Evolutionary conservation across 2,329 filamentous ascomycete genomes (phyloP), one percentile per base, ranked within the genome.

Genomic region (Ascochyta fabae): DNA sequence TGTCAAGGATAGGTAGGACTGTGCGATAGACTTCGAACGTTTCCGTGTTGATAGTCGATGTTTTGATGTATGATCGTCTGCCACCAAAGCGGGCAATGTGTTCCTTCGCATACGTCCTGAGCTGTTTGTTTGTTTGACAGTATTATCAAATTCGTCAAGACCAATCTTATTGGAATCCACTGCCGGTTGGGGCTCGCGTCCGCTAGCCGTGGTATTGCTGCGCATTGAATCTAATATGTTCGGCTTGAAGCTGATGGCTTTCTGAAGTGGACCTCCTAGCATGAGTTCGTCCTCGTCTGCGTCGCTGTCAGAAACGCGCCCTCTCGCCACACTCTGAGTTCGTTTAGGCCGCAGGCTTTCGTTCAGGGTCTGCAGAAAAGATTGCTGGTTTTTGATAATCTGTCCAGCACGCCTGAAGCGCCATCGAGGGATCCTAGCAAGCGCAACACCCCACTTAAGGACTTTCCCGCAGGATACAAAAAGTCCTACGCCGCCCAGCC

Each of bases 391-490:
- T 60, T 72, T 74, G 33, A 77, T 75, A 19, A 78, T 71, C 26
- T 77, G 75, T 3, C 78, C 78, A 12, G 81, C 78, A 51, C 87
- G 85, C 65, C 86, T 84, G 67, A 98, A 93, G 39, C 93, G 90
- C 92, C 94, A 97, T 66, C 87, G 92, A 2, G 95, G 95, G 16
- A 98, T 91, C 53, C 94, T 84, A 46, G 94, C 93, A 58, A 99
- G 79, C 24, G 88, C 84, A 48, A 98, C 89, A 41, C 91, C 92
- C 90, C 91, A 96, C 66, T 83, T 84, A 33, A 98, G 85, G 12
- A 95, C 85, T 27, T 87, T 83, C 27, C 86, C 85, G 70, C 92
- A 96, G 6, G 85, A 79, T 4, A 94, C 77, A 48, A 96, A 86
- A 15, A 96, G 75, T 41, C 86, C 83, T 27, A 97, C 75, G 1